Conservation (phyloP, 176 grass and related monocot species). For the Ensete ventricosum region DNA sequence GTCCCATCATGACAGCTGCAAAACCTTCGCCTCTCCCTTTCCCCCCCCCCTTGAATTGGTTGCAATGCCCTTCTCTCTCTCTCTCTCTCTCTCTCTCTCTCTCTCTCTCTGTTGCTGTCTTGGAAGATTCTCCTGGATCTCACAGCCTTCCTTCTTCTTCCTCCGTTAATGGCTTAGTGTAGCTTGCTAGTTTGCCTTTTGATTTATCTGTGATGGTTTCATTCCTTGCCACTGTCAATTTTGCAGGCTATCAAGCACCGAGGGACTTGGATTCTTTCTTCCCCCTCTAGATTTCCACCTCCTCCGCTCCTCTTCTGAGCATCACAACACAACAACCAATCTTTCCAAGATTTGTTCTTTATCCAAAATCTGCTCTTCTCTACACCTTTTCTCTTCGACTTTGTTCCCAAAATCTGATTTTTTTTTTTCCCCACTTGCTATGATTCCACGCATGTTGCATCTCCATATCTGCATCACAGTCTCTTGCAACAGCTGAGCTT, state of each 20-base stretch:
- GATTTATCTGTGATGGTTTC: background rate
- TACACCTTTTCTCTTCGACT: background rate
- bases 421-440: background rate
- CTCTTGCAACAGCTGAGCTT: background rate
- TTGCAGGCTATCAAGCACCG: background rate
- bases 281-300: background rate
- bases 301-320: background rate
- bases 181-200: background rate
- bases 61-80: background rate
- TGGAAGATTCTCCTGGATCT: background rate
- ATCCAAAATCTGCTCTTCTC: background rate
- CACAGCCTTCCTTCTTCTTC: background rate
- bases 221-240: background rate
- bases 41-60: background rate
- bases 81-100: too few relatives aligned
- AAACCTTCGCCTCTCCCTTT: background rate
- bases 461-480: background rate
- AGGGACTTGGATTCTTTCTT: background rate
- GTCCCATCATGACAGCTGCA: constrained; percentile 15
- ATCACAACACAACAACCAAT: background rate
- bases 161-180: background rate
- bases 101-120: background rate
- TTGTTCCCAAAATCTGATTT: background rate
- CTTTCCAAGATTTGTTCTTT: background rate
- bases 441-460: background rate